Conservation (phyloP, 225 moss, liverwort and hornwort species). For the Sphagnum contortum region DNA sequence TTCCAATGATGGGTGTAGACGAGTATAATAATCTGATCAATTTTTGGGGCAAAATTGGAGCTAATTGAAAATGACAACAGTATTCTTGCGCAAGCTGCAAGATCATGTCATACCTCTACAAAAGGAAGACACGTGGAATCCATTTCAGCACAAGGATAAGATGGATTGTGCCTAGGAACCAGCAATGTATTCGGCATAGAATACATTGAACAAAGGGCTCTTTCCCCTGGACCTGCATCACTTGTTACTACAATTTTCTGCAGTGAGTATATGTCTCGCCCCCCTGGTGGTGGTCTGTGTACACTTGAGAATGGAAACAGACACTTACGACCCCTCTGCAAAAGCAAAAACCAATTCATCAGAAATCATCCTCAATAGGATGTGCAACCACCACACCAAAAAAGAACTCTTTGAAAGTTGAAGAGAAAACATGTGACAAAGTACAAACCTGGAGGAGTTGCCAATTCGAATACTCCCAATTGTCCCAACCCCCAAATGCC, state of each 20-base stretch:
- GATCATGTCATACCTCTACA: conserved; percentile 21
- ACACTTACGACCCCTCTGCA: conserved; percentile 24
- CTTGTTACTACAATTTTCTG: conserved; percentile 10
- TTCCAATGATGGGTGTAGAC: too few relatives aligned
- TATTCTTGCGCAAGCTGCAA: too few relatives aligned
- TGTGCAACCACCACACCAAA: neutral
- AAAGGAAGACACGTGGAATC: conserved; percentile 24
- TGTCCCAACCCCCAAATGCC: conserved; percentile 86
- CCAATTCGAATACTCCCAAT: conserved; percentile 80
- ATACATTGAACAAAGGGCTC: conserved; percentile 14
- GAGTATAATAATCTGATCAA: too few relatives aligned
- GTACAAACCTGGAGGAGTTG: conserved; percentile 52
- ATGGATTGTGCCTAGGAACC: conserved; percentile 24
- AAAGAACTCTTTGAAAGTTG: neutral
- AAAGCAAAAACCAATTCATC: conserved; percentile 3
- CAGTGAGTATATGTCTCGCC: conserved; percentile 32
- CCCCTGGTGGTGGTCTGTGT: conserved; percentile 32
- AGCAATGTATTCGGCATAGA: conserved; percentile 17
- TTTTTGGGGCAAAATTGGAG: too few relatives aligned
- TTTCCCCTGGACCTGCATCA: conserved; percentile 3
- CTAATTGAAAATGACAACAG: too few relatives aligned
- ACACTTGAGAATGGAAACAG: conserved; percentile 36
- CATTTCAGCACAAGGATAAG: conserved; percentile 13
- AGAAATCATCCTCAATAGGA: conserved; percentile 9
- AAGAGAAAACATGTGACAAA: neutral